phyloP scores from a whole-genome alignment of 768 basidiomycete genomes.

The Tylopilus vinaceipallidus region DNA sequence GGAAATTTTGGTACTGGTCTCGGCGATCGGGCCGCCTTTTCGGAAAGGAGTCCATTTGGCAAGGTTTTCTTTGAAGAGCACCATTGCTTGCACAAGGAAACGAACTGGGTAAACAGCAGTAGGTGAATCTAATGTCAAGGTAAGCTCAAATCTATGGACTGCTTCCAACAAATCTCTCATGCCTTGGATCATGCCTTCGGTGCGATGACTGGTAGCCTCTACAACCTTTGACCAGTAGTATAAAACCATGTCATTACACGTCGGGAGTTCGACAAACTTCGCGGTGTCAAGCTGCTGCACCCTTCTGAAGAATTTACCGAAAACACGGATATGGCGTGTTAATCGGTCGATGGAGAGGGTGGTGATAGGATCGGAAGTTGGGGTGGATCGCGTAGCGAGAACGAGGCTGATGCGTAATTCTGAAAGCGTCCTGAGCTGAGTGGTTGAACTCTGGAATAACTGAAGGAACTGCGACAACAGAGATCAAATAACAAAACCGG shows the following conservation, averaged over 20 bases:
- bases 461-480: conserved; percentile 47
- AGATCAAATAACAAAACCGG: neutral
- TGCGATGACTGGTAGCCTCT: conserved; percentile 54
- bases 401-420: conserved; percentile 57
- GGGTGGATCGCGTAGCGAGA: conserved; percentile 38
- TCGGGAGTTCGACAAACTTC: conserved; percentile 62
- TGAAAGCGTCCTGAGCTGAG: conserved; percentile 54
- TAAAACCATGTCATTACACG: conserved; percentile 64
- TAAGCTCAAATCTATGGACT: neutral
- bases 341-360: conserved; percentile 52
- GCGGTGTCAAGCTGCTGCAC: conserved; percentile 59
- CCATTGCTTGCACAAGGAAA: conserved; percentile 81
- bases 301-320: conserved; percentile 80
- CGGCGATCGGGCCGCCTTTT: conserved; percentile 58
- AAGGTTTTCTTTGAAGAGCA: conserved; percentile 80
- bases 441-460: conserved; percentile 58
- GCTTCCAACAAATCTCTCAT: conserved; percentile 6
- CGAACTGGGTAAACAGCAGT: conserved; percentile 72
- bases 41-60: conserved; percentile 71
- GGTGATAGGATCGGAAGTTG: conserved; percentile 35
- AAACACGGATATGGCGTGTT: conserved; percentile 64
- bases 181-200: conserved; percentile 59
- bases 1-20: conserved; percentile 45
- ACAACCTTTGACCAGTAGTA: conserved; percentile 83
- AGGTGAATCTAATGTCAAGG: conserved; percentile 48